A percentile compares a stretch with the other conserved stretches of the same genome.
These are phyloP conservation scores for Apiospora phragmitis DNA, from an alignment of 2,329 filamentous ascomycete genomes.

Conservation along the genomic window DNA sequence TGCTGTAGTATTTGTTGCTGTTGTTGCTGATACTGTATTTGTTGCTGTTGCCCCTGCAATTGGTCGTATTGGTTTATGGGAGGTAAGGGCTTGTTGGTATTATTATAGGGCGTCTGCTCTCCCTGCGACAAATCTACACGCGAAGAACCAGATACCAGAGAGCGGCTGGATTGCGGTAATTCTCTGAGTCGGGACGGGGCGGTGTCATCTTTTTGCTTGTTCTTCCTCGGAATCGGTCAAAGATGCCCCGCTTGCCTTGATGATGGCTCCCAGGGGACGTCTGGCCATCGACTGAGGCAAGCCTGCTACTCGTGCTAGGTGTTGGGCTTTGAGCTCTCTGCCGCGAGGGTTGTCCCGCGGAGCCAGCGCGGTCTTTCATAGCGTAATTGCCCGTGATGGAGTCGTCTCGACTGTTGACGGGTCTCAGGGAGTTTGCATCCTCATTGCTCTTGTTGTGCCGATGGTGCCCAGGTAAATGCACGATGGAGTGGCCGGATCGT, in stretches of 20 bases:
- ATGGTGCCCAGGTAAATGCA: slow-evolving; percentile 65
- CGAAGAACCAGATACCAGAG: slow-evolving; percentile 52
- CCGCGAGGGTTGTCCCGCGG: slow-evolving; percentile 34
- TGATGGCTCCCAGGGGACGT: slow-evolving; percentile 54
- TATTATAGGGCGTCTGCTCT: slow-evolving; percentile 39
- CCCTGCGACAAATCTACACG: slow-evolving; percentile 45
- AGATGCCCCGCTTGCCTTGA: slow-evolving; percentile 48
- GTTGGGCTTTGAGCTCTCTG: slow-evolving; percentile 79
- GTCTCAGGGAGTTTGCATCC: slow-evolving; percentile 65
- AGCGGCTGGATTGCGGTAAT: slow-evolving; percentile 53
- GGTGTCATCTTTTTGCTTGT: slow-evolving; percentile 54
- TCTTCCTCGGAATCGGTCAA: slow-evolving; percentile 54
- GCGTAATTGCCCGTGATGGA: slow-evolving; percentile 52
- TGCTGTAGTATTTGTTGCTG: not conserved
- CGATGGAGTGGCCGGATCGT: slow-evolving; percentile 58
- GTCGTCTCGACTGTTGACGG: slow-evolving; percentile 76
- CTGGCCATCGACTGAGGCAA: slow-evolving; percentile 53
- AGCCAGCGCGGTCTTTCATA: slow-evolving; percentile 54
- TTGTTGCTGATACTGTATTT: not conserved
- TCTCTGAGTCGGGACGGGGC: slow-evolving; percentile 45
- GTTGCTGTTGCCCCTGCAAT: slow-evolving; percentile 19
- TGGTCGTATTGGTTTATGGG: slow-evolving; percentile 23
- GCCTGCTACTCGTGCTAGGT: slow-evolving; percentile 68
- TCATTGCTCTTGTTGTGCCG: slow-evolving; percentile 72
- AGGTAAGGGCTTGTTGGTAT: slow-evolving; percentile 34